Evolutionary conservation across 495 filamentous ascomycete species (phyloP), one percentile per base, ranked within the genome.

Genomic region (Hyaloscypha hepaticicola): DNA sequence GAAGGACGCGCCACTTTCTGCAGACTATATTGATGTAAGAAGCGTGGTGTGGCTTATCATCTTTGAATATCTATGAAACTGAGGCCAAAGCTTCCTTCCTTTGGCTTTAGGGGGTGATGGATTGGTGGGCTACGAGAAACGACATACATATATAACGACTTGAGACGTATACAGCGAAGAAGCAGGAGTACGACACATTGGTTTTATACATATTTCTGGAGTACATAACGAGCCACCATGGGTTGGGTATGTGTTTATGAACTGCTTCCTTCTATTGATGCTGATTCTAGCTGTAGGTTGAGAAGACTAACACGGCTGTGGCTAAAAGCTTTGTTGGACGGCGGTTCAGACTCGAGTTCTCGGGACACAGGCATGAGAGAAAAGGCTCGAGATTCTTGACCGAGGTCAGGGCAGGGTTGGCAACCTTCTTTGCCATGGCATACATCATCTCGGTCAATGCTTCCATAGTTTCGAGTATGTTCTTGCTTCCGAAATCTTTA

Each of bases 381-480:
- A 91, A 90, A 72, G 88, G 87, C 1, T 86, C 87, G n/a, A 81
- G 81, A 68, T 93, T 93, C 78, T 85, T 90, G 67, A 93, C 89
- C 25, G 90, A 93, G 77, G 74, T 92, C 51, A 86, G 90, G 57
- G 90, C 89, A 64, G 90, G 90, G 60, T 73, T 93, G 2, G 90
- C 90, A 31, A 90, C 90, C 55, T 92, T 93, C 80, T 92, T 93
- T 76, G 90, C 90, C 67, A 93, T 93, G 90, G 90, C 90, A 70
- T 91, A 86, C 72, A 90, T 90, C 71, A 84, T 87, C 60, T 80
- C 82, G 31, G 87, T 90, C 68, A 92, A 90, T 76, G 85, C 83
- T 57, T 88, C 80, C 69, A 90, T 92, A 72, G 83, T 86, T 59
- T 79, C 87, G 58, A 79, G 77, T 74, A 69, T 56, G 75, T 67